phyloP scores from a whole-genome alignment of 345 rosid genomes.

The Acer campestre region DNA sequence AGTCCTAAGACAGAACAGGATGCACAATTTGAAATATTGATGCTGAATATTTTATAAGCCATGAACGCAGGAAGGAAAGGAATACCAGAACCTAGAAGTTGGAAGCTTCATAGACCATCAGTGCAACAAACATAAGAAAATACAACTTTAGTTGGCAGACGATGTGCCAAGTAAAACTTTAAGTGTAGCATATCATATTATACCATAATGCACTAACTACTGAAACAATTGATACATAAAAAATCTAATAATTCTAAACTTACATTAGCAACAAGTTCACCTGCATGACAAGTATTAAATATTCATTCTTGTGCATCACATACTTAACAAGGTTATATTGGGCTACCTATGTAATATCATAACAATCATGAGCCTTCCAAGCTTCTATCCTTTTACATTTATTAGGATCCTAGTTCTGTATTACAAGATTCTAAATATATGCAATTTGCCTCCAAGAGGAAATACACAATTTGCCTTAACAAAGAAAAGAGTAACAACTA shows the following conservation, averaged over 20 bases:
- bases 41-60: not conserved
- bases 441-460: not conserved
- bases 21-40: not conserved
- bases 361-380: slow-evolving; percentile 3
- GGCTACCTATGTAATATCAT: not conserved
- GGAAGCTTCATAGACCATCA: not conserved
- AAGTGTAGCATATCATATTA: not conserved
- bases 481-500: not conserved
- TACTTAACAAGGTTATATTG: not conserved
- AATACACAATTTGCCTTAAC: not conserved
- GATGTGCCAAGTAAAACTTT: not conserved
- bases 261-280: too few species aligned
- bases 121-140: not conserved
- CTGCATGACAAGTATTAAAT: not conserved
- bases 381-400: not conserved
- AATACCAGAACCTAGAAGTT: not conserved
- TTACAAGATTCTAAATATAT: not conserved
- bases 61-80: not conserved
- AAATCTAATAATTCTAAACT: too few species aligned
- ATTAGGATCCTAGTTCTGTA: not conserved
- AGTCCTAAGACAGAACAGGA: not conserved
- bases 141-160: slow-evolving; percentile 1
- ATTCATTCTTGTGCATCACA: not conserved
- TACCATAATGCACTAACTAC: not conserved
- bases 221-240: not conserved